Percentiles rank a stretch among this genome's conserved stretches.
phyloP scores from a whole-genome alignment of 2,329 filamentous ascomycete species.

The Pyrenophora teres region DNA sequence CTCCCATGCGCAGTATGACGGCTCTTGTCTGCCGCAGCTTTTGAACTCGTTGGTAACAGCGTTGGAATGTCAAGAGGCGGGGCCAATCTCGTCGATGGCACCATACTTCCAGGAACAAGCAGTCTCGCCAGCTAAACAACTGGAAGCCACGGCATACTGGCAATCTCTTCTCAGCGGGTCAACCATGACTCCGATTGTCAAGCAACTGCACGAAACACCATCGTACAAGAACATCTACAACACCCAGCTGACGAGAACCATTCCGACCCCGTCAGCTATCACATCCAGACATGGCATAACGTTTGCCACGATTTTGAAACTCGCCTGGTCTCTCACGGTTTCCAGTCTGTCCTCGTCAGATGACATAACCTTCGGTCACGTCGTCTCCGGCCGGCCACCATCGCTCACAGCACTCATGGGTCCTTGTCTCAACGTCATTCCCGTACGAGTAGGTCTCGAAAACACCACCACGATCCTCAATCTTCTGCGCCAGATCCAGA shows the following conservation, averaged over 20 bases:
- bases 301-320: neutral
- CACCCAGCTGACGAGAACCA: neutral
- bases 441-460: neutral
- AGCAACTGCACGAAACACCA: neutral
- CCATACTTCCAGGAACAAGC: neutral
- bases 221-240: slow-evolving; percentile 1
- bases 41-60: neutral
- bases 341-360: neutral
- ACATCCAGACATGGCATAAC: neutral
- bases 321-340: slow-evolving; percentile 1
- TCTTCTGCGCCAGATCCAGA: neutral
- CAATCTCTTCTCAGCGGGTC: neutral
- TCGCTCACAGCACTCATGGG: neutral
- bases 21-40: neutral
- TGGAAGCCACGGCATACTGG: neutral
- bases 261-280: neutral
- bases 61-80: neutral
- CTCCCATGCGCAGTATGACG: neutral
- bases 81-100: neutral
- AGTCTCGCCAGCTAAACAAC: neutral
- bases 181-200: neutral
- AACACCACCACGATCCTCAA: neutral
- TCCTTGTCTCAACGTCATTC: neutral
- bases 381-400: neutral
- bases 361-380: neutral